Evolutionary conservation across 192 early-diverging fungal genomes (phyloP).

Genomic region (Mortierella alpina): DNA sequence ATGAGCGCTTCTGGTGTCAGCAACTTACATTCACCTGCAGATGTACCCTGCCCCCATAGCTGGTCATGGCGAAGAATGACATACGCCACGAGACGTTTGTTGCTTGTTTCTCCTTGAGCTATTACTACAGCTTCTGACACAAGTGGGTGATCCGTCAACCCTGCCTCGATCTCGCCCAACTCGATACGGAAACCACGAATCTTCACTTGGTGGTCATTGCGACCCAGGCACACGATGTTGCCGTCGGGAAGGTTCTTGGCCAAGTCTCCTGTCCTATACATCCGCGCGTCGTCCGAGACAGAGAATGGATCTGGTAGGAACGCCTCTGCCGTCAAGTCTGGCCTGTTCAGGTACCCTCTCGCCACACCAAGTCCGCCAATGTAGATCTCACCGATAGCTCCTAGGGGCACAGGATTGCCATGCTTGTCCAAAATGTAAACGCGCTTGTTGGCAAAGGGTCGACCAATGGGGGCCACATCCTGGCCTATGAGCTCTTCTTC

Average conservation of each 20-base stretch:
- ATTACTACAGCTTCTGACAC: conserved; percentile 41
- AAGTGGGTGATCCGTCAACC: conserved; percentile 12
- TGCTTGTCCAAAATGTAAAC: conserved; percentile 7
- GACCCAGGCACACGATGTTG: conserved; percentile 41
- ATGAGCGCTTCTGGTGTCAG: neutral
- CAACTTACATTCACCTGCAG: conserved; percentile 8
- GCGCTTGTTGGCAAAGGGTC: conserved; percentile 6
- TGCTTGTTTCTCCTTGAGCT: conserved; percentile 53
- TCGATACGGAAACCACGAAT: conserved; percentile 55
- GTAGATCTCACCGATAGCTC: conserved; percentile 38
- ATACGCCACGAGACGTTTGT: conserved; percentile 70
- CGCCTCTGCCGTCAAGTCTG: conserved; percentile 42
- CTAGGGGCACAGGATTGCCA: neutral
- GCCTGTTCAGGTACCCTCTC: conserved; percentile 49
- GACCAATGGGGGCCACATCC: conserved; percentile 3
- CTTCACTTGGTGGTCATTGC: conserved; percentile 59
- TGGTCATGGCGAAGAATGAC: conserved; percentile 32
- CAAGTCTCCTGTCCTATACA: conserved; percentile 53
- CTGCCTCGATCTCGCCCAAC: conserved; percentile 40
- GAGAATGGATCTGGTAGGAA: conserved; percentile 56
- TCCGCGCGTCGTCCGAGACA: conserved; percentile 5
- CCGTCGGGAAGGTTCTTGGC: conserved; percentile 41
- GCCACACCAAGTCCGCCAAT: conserved; percentile 54
- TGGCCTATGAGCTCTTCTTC: neutral
- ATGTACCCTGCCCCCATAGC: too few species aligned